Evolutionary conservation across 2,329 filamentous ascomycete genomes (phyloP).

Genomic region (Colletotrichum cordylinicola): DNA sequence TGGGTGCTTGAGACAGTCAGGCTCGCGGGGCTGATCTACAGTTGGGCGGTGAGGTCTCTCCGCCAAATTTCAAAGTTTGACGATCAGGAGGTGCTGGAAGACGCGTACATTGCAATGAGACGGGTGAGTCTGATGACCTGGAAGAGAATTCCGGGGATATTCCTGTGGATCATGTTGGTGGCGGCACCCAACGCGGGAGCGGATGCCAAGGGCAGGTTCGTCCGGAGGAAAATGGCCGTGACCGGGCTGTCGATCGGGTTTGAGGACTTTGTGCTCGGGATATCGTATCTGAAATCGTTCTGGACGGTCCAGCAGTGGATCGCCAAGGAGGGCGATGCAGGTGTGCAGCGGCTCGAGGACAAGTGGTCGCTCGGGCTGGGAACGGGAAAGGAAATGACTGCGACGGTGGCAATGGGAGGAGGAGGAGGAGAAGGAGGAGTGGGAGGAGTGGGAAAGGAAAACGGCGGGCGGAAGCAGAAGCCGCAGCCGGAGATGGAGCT

Average conservation of each 20-base stretch:
- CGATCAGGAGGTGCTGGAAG: slow-evolving; percentile 14
- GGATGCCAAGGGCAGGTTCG: slow-evolving; percentile 30
- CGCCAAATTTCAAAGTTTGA: slow-evolving; percentile 31
- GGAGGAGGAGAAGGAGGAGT: background rate
- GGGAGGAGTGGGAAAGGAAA: background rate
- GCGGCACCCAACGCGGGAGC: slow-evolving; percentile 28
- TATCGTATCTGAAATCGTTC: slow-evolving; percentile 30
- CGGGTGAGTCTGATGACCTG: slow-evolving; percentile 30
- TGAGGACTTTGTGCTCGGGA: slow-evolving; percentile 30
- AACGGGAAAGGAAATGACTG: background rate
- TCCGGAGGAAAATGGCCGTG: slow-evolving; percentile 33
- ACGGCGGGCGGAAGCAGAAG: background rate
- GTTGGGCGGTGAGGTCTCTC: slow-evolving; percentile 27
- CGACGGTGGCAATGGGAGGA: background rate
- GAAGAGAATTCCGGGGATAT: slow-evolving; percentile 35
- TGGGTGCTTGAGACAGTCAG: slow-evolving; percentile 28
- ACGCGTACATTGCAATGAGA: slow-evolving; percentile 30
- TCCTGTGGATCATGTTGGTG: slow-evolving; percentile 34
- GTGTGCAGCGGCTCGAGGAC: slow-evolving; percentile 9
- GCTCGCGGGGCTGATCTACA: slow-evolving; percentile 30
- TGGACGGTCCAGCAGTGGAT: slow-evolving; percentile 35
- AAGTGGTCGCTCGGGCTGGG: slow-evolving; percentile 10
- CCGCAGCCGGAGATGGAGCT: background rate
- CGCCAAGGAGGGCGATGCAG: slow-evolving; percentile 9
- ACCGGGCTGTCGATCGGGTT: slow-evolving; percentile 31